These are phyloP conservation scores for Fusarium nisikadoi DNA, from an alignment of 2,329 filamentous ascomycete species.

Conservation along the genomic window DNA sequence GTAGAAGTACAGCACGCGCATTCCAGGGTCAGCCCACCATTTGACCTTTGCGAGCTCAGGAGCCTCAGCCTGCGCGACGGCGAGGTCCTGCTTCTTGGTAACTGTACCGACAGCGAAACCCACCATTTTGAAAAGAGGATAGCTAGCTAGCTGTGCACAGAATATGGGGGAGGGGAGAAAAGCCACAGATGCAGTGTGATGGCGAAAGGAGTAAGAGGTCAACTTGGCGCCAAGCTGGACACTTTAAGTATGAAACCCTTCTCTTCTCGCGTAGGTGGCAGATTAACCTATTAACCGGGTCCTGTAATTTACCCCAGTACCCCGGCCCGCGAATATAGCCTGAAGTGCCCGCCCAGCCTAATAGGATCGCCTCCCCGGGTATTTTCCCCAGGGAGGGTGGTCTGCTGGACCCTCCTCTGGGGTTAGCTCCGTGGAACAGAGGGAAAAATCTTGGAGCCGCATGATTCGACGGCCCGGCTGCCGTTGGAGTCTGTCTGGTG, in stretches of 20 bases:
- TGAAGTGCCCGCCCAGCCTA: conserved; percentile 3
- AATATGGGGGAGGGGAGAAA: not conserved
- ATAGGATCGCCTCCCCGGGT: not conserved
- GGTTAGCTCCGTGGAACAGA: not conserved
- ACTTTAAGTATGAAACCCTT: conserved; percentile 1
- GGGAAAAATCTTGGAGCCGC: not conserved
- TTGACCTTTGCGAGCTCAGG: conserved; percentile 64
- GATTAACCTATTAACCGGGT: conserved; percentile 16
- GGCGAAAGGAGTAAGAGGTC: not conserved
- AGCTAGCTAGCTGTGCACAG: not conserved
- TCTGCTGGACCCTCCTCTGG: not conserved
- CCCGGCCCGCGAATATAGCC: not conserved
- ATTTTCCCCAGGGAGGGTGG: not conserved
- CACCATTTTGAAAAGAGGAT: conserved; percentile 7
- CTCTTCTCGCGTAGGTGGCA: not conserved
- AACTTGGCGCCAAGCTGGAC: conserved; percentile 10
- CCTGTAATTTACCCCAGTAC: conserved; percentile 4
- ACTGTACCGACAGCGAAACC: conserved; percentile 19
- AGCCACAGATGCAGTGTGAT: not conserved
- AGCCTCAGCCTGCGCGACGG: conserved; percentile 56
- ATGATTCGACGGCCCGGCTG: conserved; percentile 9
- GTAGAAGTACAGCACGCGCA: conserved; percentile 62
- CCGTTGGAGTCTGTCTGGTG: not conserved
- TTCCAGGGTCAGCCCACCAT: conserved; percentile 66
- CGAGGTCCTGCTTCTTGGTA: conserved; percentile 37